Conservation (phyloP, 2,329 filamentous ascomycete genomes). For the Akanthomyces lecanii region DNA sequence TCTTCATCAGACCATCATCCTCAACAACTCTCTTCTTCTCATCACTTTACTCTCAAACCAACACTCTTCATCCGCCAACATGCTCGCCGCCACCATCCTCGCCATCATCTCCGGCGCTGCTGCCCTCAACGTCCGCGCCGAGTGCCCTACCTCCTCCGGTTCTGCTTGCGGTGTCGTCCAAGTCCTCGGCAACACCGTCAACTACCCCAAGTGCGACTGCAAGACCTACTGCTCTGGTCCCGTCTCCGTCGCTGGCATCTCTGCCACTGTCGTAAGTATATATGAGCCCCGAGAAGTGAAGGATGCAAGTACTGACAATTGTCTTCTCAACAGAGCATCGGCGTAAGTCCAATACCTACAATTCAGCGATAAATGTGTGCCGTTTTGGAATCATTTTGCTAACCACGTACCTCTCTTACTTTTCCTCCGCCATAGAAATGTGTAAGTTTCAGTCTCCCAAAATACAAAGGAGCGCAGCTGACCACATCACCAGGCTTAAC, state of each 20-base stretch:
- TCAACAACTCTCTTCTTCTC: background rate
- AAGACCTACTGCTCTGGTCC: constrained; percentile 4
- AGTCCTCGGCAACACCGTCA: background rate
- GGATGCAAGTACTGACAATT: background rate
- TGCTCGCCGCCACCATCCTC: constrained; percentile 13
- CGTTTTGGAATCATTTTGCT: constrained; percentile 3
- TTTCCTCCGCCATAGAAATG: background rate
- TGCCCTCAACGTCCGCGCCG: constrained; percentile 13
- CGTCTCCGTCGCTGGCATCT: background rate
- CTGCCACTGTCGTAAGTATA: constrained; percentile 12
- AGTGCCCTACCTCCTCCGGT: constrained; percentile 14
- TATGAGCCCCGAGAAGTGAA: background rate
- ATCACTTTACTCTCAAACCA: background rate
- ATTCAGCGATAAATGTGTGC: background rate
- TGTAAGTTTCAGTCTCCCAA: background rate
- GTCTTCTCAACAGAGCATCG: constrained; percentile 1
- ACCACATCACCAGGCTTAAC: constrained; percentile 4
- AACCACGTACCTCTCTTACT: background rate
- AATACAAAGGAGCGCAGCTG: background rate
- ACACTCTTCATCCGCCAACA: background rate
- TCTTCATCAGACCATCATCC: background rate
- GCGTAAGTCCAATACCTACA: constrained; percentile 9
- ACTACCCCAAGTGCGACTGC: constrained; percentile 14
- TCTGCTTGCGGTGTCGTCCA: constrained; percentile 7
- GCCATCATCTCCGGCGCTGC: constrained; percentile 10